Evolutionary conservation across 768 basidiomycete genomes (phyloP), one percentile per base, ranked within the genome.

Genomic region (Rossbeevera mucosa): DNA sequence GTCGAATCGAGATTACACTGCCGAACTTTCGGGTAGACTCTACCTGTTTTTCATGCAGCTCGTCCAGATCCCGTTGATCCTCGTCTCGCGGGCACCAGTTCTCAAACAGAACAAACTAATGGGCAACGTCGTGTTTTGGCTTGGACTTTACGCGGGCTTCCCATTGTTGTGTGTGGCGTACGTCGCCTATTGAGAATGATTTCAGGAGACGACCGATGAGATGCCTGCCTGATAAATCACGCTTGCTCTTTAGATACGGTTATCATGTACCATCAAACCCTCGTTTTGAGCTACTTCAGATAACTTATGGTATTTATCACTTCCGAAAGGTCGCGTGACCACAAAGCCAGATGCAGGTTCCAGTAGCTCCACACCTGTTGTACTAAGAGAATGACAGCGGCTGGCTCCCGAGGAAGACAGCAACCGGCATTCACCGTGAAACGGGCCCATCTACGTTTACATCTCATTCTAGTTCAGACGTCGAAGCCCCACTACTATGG

Each of bases 51-150:
- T 79, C 12, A 72, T 92, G 65, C 72, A 95, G 79, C 82, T 96
- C 67, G 80, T 85, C 21, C 95, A 98, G 73, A 83, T 99, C 22
- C 95, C 95, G 0, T 76, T 99, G 56, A 98, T 97, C 56, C 76
- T 86, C 5, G 55, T 94, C 29, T 87, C 91, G 20, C 80, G 90
- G 1, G 72, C 88, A 9, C 86, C 92, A 4, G 72, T 76, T 28
- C 82, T 98, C 61, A 86, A 86, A 68, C 76, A 80, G 55, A 94
- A 94, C 72, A 88, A 83, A 61, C 78, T 88, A 4, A 67, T 95
- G 63, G 88, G 88, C 1, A 90, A 90, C 55, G 69, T 93, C 43
- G 82, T 95, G 28, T 98, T 99, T 68, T 99, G 96, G 96, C 58
- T 93, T 20, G 94, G 94, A 3, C 78, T 98, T 22, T 91, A 88